Conservation (phyloP, 2,329 filamentous ascomycete genomes). For the Acephala macrosclerotiorum region DNA sequence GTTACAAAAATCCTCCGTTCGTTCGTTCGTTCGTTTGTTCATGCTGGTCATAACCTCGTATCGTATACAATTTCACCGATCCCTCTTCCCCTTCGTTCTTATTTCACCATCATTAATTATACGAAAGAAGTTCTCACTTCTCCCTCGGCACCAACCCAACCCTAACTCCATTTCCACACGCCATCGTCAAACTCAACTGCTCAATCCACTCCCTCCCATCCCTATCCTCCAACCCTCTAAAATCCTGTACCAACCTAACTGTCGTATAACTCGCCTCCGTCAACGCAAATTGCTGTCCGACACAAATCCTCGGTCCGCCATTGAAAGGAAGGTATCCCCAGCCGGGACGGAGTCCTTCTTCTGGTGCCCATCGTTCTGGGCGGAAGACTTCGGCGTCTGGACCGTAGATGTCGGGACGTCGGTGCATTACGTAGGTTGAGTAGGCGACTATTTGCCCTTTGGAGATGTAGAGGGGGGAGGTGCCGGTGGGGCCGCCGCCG, state of each 20-base stretch:
- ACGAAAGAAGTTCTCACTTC: not conserved
- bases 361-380: conserved; percentile 33
- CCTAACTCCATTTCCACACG: conserved; percentile 32
- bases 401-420: conserved; percentile 42
- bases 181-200: conserved; percentile 33
- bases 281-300: conserved; percentile 47
- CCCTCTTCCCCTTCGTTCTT: no score
- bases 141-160: conserved; percentile 24
- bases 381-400: conserved; percentile 30
- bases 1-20: not conserved
- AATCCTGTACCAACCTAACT: conserved; percentile 45
- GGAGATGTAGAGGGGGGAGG: conserved; percentile 55
- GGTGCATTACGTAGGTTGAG: conserved; percentile 46
- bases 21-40: not conserved
- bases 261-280: conserved; percentile 46
- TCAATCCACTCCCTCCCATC: conserved; percentile 36
- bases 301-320: conserved; percentile 46
- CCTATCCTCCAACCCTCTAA: conserved; percentile 41
- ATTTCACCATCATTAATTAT: not conserved
- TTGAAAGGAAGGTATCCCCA: conserved; percentile 49
- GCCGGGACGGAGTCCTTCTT: conserved; percentile 49
- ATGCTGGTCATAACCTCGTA: not conserved
- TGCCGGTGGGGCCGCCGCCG: conserved; percentile 58
- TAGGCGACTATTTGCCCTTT: conserved; percentile 53
- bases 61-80: not conserved